Base-by-base conservation (phyloP, 2,329 filamentous ascomycete genomes). In the Beauveria brongniartii region DNA sequence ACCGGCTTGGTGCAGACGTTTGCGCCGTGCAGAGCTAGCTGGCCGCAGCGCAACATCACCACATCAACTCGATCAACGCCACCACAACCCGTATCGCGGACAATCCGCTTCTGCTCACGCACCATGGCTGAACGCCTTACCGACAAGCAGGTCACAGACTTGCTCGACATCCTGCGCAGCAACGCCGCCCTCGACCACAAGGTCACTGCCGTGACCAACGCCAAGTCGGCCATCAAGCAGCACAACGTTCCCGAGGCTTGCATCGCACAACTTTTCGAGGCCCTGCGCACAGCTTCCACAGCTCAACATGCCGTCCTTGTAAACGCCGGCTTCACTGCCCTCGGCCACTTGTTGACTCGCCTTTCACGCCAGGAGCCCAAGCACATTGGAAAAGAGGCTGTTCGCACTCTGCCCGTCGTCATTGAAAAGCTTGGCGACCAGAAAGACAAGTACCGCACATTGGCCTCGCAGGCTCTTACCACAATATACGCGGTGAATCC, bases 201-300 rank as follows among this genome's bases (percentile, higher is more conserved):
- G 71, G 81, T 91, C 65, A 79, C 84, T 65, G 82, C 84, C 59
- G 84, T 96, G 67, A 90, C 86, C 63, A 81, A 79, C 68, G 79
- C 92, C 74, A 96, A 96, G 76, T 92, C 90, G 48, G 84, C 86
- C 72, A 96, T 96, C 80, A 96, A 96, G 74, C 92, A 96, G 74
- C 88, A 90, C 72, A 92, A 92, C 77, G 90, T 96, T 51, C 91
- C 91, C 63, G 91, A 95, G 66, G 75, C 76, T 59, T 83, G 81
- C 68, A 83, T 95, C 67, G 76, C 84, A 28, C 80, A 84, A 62
- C 84, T 96, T 65, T 95, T 96, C 75, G 91, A 97, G 63, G 90
- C 88, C 65, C 80, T 95, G 69, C 88, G 88, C 64, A 77, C 86
- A 58, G 89, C 91, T 63, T 88, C 93, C 66, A 78, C 81, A 59